phyloP scores from a whole-genome alignment of 2,329 filamentous ascomycete genomes.

The Aspergillus oerlinghausenensis region DNA sequence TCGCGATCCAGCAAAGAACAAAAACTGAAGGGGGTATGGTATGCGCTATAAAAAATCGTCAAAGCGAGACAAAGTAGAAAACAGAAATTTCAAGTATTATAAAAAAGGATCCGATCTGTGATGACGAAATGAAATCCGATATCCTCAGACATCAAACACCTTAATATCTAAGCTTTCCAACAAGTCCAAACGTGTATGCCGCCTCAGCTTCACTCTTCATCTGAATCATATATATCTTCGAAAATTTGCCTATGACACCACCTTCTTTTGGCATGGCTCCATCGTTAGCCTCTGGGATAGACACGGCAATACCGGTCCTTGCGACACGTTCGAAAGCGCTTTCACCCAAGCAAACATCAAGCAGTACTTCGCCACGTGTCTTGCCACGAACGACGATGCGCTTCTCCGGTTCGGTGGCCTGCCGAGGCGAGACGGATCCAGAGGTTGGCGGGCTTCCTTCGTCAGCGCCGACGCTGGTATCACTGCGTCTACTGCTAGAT shows the following conservation, averaged over 20 bases:
- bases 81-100: background rate
- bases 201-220: constrained; percentile 52
- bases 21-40: constrained; percentile 3
- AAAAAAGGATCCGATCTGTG: background rate
- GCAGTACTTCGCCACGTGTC: constrained; percentile 60
- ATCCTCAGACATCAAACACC: constrained; percentile 1
- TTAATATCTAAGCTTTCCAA: constrained; percentile 50
- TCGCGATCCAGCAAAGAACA: background rate
- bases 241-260: constrained; percentile 55
- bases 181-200: constrained; percentile 52
- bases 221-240: constrained; percentile 62
- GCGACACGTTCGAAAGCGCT: constrained; percentile 81
- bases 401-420: constrained; percentile 69
- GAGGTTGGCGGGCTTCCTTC: constrained; percentile 25
- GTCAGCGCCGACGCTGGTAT: constrained; percentile 19
- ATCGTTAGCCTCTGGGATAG: constrained; percentile 75
- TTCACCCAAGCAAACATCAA: constrained; percentile 81
- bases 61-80: background rate
- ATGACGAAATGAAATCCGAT: background rate
- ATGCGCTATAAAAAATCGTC: background rate
- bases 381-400: constrained; percentile 74
- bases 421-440: constrained; percentile 34
- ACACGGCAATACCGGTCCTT: constrained; percentile 79
- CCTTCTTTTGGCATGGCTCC: constrained; percentile 52
- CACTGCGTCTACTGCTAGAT: constrained; percentile 50